Evolutionary conservation across 78 protist genomes (phyloP).

Genomic region (Dictyostelium firmibasis): DNA sequence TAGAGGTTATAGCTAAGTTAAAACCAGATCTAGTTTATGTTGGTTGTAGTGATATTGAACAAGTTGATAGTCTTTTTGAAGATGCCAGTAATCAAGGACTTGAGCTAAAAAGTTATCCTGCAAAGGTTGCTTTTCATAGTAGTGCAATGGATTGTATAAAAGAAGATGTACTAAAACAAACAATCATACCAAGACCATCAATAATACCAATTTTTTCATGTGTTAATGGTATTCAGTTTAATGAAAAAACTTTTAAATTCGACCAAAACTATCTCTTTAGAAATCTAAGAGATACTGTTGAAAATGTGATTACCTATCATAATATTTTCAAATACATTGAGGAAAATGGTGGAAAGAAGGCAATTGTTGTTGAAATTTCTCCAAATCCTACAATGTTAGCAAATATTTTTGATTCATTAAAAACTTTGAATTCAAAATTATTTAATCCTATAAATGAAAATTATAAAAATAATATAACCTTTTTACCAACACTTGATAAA

Average conservation of each 20-base stretch:
- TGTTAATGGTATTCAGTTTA: background rate
- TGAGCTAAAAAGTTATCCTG: background rate
- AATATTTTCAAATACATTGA: background rate
- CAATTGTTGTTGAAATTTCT: background rate
- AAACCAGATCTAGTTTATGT: background rate
- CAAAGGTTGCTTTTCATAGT: background rate
- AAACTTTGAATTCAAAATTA: background rate
- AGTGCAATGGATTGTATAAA: background rate
- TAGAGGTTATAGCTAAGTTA: background rate
- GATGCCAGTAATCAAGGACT: background rate
- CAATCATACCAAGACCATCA: background rate
- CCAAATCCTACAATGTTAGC: background rate
- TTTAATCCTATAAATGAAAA: background rate
- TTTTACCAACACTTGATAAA: background rate
- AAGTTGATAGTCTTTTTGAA: background rate
- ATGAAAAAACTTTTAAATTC: background rate
- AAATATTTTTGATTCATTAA: background rate
- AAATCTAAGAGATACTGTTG: background rate
- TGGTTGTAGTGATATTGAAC: background rate
- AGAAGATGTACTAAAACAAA: background rate
- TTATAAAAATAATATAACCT: background rate
- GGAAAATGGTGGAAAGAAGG: background rate
- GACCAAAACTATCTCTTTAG: background rate
- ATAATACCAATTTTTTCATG: background rate
- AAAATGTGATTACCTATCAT: background rate